Conservation (phyloP, 176 grass and related monocot species). For the Rhynchospora pubera region DNA sequence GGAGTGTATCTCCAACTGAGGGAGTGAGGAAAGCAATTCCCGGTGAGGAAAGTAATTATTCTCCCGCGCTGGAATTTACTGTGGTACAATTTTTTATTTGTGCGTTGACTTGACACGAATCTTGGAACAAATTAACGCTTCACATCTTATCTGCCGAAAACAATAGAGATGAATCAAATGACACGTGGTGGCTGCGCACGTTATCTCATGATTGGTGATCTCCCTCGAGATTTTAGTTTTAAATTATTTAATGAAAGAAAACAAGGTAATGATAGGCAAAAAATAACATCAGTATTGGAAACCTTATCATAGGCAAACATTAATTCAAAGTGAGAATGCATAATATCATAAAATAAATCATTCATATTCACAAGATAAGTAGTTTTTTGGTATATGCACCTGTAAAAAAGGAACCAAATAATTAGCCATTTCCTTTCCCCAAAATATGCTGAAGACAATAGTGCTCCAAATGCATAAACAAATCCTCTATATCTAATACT, state of each 20-base stretch:
- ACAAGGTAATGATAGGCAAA: background rate
- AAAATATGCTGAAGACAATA: constrained; percentile 24
- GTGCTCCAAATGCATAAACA: constrained; percentile 19
- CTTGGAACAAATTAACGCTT: too few relatives aligned
- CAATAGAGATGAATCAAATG: too few relatives aligned
- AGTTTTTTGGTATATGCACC: constrained; percentile 2
- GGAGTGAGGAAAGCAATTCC: too few relatives aligned
- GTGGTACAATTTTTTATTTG: too few relatives aligned
- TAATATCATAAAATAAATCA: background rate
- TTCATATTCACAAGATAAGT: background rate
- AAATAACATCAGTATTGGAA: background rate
- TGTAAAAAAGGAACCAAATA: constrained; percentile 17
- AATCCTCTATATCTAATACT: too few relatives aligned
- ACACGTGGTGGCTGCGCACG: too few relatives aligned
- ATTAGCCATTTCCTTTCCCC: constrained; percentile 23
- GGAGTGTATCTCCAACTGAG: too few relatives aligned
- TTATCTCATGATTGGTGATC: too few relatives aligned
- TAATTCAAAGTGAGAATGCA: background rate
- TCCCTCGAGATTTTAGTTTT: background rate
- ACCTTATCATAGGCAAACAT: background rate
- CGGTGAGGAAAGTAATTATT: too few relatives aligned
- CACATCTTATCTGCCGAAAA: too few relatives aligned
- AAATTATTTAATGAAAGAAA: background rate
- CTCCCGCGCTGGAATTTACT: too few relatives aligned
- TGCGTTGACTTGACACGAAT: too few relatives aligned